Base-by-base conservation (phyloP, 495 filamentous ascomycete species). In the Aspergillus sclerotiicarbonarius region DNA sequence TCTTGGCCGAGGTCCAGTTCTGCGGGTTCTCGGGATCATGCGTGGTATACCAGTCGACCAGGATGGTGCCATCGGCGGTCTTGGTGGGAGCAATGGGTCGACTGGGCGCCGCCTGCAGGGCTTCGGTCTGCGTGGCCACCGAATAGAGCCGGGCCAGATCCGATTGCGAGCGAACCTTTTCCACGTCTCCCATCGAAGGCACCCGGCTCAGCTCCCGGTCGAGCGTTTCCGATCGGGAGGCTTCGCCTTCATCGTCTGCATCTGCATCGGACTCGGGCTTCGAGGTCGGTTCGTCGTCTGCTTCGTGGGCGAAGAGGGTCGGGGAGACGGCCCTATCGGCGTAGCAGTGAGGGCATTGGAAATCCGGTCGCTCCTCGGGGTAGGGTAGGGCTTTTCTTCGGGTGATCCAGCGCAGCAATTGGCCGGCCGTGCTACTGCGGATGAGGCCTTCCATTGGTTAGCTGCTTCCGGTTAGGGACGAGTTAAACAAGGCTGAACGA, bases 21-120 rank as follows among this genome's bases (percentile, higher is more conserved):
- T 74, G 69, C 8, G 77, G 76, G 55, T 80, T 80, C 12, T 63
- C 62, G 19, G 61, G 57, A 52, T 77, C 74, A 52, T 70, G 65
- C 1, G 64, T 63, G 2, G 59, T 63, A 56, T 74, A 74, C 72
- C 74, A 76, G 52, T 72, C 70, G 8, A 73, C 70, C n/a, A 63
- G 50, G 18, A 63, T 53, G 53, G 29, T 50, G 2, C 54, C 54
- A 20, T 56, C 54, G 16, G 19, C 45, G 29, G 53, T 47, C 32
- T 55, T 55, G 8, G 33, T 53, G 18, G 51, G 51, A 6, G 51
- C 51, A 9, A 53, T 43, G 5, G 51, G n/a, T 18, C 29, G 25
- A 25, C 47, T 50, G 25, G 47, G 47, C 5, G 47, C 47, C 4
- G 47, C 29, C 16, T 50, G 47, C 21, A 50, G 47, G 29, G 25